These are phyloP conservation scores for Trichoderma gracile DNA, from an alignment of 2,329 filamentous ascomycete genomes.

Conservation along the genomic window DNA sequence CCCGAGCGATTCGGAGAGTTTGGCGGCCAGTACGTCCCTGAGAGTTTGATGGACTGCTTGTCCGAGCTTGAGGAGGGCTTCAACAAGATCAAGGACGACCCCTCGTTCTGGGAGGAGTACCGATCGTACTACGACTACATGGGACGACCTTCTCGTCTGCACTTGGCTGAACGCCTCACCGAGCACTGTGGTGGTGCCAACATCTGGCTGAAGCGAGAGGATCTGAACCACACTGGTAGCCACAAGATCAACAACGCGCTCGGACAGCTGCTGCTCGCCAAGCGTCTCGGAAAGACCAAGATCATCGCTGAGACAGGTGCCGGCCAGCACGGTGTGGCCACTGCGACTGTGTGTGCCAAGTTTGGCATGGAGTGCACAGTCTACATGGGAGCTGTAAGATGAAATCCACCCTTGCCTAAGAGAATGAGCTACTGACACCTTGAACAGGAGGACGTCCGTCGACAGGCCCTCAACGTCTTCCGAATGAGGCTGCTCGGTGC, in stretches of 20 bases:
- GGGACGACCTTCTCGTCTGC: slow-evolving; percentile 88
- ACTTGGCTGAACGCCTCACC: slow-evolving; percentile 84
- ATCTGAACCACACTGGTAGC: slow-evolving; percentile 94
- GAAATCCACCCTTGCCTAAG: background rate
- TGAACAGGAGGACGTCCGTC: slow-evolving; percentile 79
- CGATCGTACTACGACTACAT: slow-evolving; percentile 96
- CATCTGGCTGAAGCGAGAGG: slow-evolving; percentile 97
- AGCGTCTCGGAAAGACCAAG: slow-evolving; percentile 85
- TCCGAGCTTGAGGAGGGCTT: slow-evolving; percentile 89
- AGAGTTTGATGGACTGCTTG: slow-evolving; percentile 96
- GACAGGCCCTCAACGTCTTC: slow-evolving; percentile 97
- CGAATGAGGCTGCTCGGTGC: slow-evolving; percentile 95
- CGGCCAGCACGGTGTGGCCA: slow-evolving; percentile 96
- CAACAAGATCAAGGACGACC: slow-evolving; percentile 81
- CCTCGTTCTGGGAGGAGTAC: slow-evolving; percentile 96
- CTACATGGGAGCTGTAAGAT: slow-evolving; percentile 82
- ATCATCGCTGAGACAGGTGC: slow-evolving; percentile 98
- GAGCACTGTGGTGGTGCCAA: slow-evolving; percentile 88
- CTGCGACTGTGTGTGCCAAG: slow-evolving; percentile 95
- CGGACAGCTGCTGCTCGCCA: slow-evolving; percentile 85
- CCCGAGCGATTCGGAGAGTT: slow-evolving; percentile 92
- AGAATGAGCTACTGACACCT: slow-evolving; percentile 30
- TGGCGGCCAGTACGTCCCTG: slow-evolving; percentile 95
- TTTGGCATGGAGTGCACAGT: slow-evolving; percentile 98
- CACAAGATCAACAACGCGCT: slow-evolving; percentile 99